phyloP scores from a whole-genome alignment of 176 grass and related monocot genomes.

The Phoenix roebelenii region DNA sequence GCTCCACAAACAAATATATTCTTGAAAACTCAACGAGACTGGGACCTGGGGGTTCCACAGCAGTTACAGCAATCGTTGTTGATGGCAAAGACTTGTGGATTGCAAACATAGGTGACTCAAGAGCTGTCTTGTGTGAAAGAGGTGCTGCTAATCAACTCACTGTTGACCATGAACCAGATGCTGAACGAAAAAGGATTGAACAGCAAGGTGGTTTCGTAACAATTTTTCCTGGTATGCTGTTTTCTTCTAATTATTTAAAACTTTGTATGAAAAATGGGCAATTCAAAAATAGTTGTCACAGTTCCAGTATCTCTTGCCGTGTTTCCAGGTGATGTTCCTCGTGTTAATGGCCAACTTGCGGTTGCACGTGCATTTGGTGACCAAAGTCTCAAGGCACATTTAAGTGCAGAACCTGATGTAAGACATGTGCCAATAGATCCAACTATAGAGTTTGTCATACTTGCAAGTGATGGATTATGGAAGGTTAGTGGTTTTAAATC shows the following conservation, averaged over 20 bases:
- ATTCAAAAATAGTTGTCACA: not conserved
- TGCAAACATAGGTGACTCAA: slow-evolving; percentile 89
- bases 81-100: slow-evolving; percentile 99
- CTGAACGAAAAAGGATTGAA: slow-evolving; percentile 81
- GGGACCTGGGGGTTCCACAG: slow-evolving; percentile 89
- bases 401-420: slow-evolving; percentile 92
- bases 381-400: slow-evolving; percentile 89
- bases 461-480: slow-evolving; percentile 98
- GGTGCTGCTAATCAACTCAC: slow-evolving; percentile 86
- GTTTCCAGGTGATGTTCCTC: slow-evolving; percentile 78
- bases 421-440: slow-evolving; percentile 66
- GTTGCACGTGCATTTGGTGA: slow-evolving; percentile 98
- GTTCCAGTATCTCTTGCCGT: not conserved
- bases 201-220: slow-evolving; percentile 92
- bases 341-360: slow-evolving; percentile 97
- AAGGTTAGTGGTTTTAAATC: slow-evolving; percentile 48
- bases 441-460: slow-evolving; percentile 83
- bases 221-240: slow-evolving; percentile 74
- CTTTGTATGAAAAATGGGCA: not conserved
- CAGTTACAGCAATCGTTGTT: slow-evolving; percentile 89
- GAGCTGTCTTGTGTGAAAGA: slow-evolving; percentile 81
- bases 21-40: slow-evolving; percentile 76
- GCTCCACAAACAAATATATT: slow-evolving; percentile 82
- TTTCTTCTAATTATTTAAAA: slow-evolving; percentile 15
- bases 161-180: slow-evolving; percentile 85